Conservation (phyloP, 805 yeast species). For the Brettanomyces naardenensis region DNA sequence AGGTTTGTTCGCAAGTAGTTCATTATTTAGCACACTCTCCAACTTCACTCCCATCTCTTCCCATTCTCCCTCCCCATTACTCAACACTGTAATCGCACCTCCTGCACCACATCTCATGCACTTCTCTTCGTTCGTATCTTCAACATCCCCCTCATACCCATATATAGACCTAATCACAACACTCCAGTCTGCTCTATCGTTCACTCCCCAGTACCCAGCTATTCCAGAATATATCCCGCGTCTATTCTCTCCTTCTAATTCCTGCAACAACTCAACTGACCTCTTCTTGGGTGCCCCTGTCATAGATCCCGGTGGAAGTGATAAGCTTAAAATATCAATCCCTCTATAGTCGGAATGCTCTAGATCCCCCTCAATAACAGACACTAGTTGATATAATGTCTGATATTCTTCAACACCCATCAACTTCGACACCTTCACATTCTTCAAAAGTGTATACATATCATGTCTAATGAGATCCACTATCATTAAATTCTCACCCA, state of each 20-base stretch:
- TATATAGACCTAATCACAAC: constrained; percentile 84
- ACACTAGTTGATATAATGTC: constrained; percentile 86
- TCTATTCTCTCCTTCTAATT: constrained; percentile 49
- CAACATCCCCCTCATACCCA: constrained; percentile 45
- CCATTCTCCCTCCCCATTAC: constrained; percentile 81
- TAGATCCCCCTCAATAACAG: constrained; percentile 70
- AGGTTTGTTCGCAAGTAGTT: too few relatives aligned
- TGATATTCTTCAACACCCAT: constrained; percentile 91
- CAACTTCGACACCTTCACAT: constrained; percentile 66
- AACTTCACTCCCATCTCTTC: constrained; percentile 83
- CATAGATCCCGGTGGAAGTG: constrained; percentile 98
- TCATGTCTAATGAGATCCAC: constrained; percentile 94
- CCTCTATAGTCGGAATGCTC: constrained; percentile 42
- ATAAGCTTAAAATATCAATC: constrained; percentile 64
- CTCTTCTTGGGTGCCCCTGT: constrained; percentile 98
- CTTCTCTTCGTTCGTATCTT: constrained; percentile 9
- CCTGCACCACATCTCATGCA: constrained; percentile 95
- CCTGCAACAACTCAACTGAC: constrained; percentile 74
- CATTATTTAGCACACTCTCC: constrained; percentile 51
- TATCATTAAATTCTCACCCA: constrained; percentile 95
- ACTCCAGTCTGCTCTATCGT: constrained; percentile 90
- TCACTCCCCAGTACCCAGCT: constrained; percentile 88
- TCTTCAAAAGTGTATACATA: constrained; percentile 53
- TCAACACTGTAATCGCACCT: constrained; percentile 90
- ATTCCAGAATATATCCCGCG: constrained; percentile 91